A percentile compares a stretch with the other conserved stretches of the same genome.
Evolutionary conservation across 1,284 basidiomycete genomes (phyloP).

Genomic region (Omphalotus olearius): DNA sequence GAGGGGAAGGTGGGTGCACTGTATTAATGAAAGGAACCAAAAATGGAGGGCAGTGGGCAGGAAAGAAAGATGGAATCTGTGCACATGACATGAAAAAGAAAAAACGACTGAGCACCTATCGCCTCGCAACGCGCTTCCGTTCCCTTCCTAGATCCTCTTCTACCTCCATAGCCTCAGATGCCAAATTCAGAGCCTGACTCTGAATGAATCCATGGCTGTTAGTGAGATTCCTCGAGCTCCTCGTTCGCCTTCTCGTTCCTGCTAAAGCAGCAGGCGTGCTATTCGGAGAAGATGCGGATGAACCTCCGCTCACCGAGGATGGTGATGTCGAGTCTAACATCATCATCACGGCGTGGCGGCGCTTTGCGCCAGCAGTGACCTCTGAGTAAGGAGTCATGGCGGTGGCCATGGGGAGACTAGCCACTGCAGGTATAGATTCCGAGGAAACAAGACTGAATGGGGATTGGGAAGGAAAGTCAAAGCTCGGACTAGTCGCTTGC

Average conservation of each 20-base stretch:
- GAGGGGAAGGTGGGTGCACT: too few relatives aligned
- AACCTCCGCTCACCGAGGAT: constrained; percentile 19
- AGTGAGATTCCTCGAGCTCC: constrained; percentile 34
- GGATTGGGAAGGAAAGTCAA: constrained; percentile 4
- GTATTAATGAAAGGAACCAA: too few relatives aligned
- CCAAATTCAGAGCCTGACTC: constrained; percentile 31
- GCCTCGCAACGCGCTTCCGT: constrained; percentile 50
- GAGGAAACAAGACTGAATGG: constrained; percentile 5
- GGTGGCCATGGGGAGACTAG: constrained; percentile 30
- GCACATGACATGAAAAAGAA: too few relatives aligned
- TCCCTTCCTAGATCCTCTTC: constrained; percentile 53
- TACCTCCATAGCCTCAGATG: constrained; percentile 50
- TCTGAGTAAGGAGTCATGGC: constrained; percentile 21
- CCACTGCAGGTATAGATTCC: constrained; percentile 16
- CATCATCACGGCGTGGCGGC: constrained; percentile 60
- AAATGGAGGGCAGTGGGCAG: too few relatives aligned
- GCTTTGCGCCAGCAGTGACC: constrained; percentile 38
- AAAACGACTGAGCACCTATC: constrained; percentile 19
- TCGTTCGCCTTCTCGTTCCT: constrained; percentile 33
- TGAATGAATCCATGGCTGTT: constrained; percentile 19
- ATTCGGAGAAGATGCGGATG: constrained; percentile 19
- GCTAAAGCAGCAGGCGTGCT: constrained; percentile 18
- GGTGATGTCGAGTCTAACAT: constrained; percentile 44
- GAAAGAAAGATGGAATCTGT: too few relatives aligned
- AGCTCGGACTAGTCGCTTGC: neutral